Base-by-base conservation (phyloP, 2,329 filamentous ascomycete species). In the Colletotrichum caudatum region DNA sequence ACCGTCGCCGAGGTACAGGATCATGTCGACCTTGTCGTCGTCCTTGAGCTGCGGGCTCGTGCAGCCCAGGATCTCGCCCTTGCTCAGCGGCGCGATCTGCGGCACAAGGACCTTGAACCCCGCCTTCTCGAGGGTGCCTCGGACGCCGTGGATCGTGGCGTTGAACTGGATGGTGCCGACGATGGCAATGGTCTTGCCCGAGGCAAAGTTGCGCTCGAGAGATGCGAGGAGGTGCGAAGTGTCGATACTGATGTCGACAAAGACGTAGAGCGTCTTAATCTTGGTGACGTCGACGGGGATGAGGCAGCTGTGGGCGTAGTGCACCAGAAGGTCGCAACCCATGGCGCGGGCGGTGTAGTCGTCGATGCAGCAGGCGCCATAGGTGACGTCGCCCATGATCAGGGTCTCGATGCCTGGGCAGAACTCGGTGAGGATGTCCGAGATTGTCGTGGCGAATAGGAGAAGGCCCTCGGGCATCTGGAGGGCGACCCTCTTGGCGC, bases 161-260 rank as follows among this genome's bases (percentile, higher is more conserved):
- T 99, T 99, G 87, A 99, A 99, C 81, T 99, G 96, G 76, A 99
- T 99, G 0, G 96, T 99, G 59, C 96, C 95, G 20, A 99, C 95
- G 76, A 98, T 88, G 6, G 96, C 96, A 69, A 99, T 91, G 0
- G 92, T 95, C 82, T 96, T 97, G 2, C 93, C 93, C 0, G 91
- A 83, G 1, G 91, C 86, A 80, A 98, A 97, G 79, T 98, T 99
- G 73, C 94, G 91, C 78, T 94, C 92, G 58, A 99, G 86, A 0
- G 95, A 96, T 11, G 93, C 92, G 62, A 98, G 83, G 20, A 99
- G 88, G 81, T 99, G 96, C 16, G 90, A 85, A 0, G 94, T 93
- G 81, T 99, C 96, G 80, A 99, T 98, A 81, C 92, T 94, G 78
- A 99, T 99, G 80, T 97, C 95, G 67, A 99, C 96, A 80, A 99